These are phyloP conservation scores for Cladophialophora yegresii DNA, from an alignment of 2,329 filamentous ascomycete genomes.

Conservation along the genomic window DNA sequence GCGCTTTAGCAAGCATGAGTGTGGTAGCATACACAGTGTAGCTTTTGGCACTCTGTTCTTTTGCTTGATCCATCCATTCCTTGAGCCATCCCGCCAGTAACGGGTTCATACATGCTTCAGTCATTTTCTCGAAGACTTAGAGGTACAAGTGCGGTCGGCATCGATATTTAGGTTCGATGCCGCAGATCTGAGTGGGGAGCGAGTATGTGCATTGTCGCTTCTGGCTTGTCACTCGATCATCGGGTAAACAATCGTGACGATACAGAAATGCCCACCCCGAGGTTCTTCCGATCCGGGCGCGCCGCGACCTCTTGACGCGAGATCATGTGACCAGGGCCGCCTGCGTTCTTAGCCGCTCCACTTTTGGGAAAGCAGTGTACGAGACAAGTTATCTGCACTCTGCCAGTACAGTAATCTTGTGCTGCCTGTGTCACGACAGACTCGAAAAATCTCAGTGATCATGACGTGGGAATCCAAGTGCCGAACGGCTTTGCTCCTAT, in stretches of 20 bases:
- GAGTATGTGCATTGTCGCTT: background rate
- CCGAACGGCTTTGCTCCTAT: too few relatives aligned
- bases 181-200: background rate
- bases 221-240: background rate
- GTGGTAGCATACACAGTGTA: constrained; percentile 51
- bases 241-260: background rate
- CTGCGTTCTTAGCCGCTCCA: too few relatives aligned
- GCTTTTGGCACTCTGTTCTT: constrained; percentile 69
- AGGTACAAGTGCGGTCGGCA: background rate
- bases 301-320: background rate
- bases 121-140: constrained; percentile 36
- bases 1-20: background rate
- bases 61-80: constrained; percentile 72
- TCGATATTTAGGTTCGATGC: background rate
- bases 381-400: too few relatives aligned
- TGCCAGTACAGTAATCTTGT: too few relatives aligned
- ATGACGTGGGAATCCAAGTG: too few relatives aligned
- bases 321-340: background rate
- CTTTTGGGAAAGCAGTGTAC: too few relatives aligned
- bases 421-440: too few relatives aligned
- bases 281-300: background rate
- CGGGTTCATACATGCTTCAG: constrained; percentile 63
- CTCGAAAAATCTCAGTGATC: too few relatives aligned
- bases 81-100: constrained; percentile 72
- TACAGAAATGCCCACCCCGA: background rate